Conservation (phyloP, 768 basidiomycete genomes). For the Myochromella boudieri region DNA sequence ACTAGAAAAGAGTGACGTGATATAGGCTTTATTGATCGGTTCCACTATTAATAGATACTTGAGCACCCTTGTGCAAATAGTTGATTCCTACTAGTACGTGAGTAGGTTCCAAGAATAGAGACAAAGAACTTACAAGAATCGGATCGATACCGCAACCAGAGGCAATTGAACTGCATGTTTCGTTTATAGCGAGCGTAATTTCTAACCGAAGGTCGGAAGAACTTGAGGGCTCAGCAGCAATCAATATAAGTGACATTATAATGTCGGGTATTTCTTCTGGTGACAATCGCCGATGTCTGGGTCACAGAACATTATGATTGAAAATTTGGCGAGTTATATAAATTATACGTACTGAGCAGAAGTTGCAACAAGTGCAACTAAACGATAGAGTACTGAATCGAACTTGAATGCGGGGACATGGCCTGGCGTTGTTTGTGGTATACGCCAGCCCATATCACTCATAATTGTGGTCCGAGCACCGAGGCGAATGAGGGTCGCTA, state of each 20-base stretch:
- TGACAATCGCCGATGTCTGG: slow-evolving; percentile 33
- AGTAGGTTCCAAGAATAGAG: not conserved
- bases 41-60: slow-evolving; percentile 37
- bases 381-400: slow-evolving; percentile 34
- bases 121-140: slow-evolving; percentile 21
- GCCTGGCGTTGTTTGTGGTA: slow-evolving; percentile 9
- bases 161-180: slow-evolving; percentile 42
- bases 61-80: slow-evolving; percentile 45
- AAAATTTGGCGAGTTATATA: not conserved
- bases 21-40: slow-evolving; percentile 48
- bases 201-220: slow-evolving; percentile 43
- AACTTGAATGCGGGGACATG: slow-evolving; percentile 22
- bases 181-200: slow-evolving; percentile 46
- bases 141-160: slow-evolving; percentile 25
- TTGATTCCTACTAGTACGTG: slow-evolving; percentile 40
- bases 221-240: slow-evolving; percentile 56
- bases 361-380: slow-evolving; percentile 40
- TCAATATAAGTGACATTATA: slow-evolving; percentile 46
- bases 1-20: slow-evolving; percentile 50
- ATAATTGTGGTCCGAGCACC: slow-evolving; percentile 42
- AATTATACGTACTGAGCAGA: slow-evolving; percentile 45
- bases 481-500: slow-evolving; percentile 38
- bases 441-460: slow-evolving; percentile 30
- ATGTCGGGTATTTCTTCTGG: slow-evolving; percentile 46
- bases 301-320: slow-evolving; percentile 3